phyloP scores from a whole-genome alignment of 208 protist species.

The Trypanosomatidae sp. region DNA sequence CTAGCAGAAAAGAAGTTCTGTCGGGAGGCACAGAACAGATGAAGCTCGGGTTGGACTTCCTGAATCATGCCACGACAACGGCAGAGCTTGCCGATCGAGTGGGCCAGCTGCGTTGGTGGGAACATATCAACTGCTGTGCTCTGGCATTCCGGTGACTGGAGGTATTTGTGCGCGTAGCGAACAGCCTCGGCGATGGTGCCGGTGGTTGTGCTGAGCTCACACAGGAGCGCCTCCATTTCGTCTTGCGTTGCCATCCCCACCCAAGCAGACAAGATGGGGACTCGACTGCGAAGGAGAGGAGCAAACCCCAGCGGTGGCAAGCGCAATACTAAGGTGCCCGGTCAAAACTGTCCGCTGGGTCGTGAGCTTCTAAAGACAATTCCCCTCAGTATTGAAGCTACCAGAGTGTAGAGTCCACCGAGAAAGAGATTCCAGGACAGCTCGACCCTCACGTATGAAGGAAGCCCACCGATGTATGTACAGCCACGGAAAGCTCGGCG shows the following conservation, averaged over 20 bases:
- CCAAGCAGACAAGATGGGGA: neutral
- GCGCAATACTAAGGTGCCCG: too few species aligned
- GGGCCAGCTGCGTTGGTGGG: constrained; percentile 20
- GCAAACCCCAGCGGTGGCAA: neutral
- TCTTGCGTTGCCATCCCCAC: constrained; percentile 24
- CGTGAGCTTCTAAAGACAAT: neutral
- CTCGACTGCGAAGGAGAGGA: neutral
- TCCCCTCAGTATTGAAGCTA: too few species aligned
- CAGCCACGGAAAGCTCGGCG: neutral
- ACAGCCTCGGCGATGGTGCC: constrained; percentile 35
- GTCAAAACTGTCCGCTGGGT: neutral
- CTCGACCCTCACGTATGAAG: too few species aligned
- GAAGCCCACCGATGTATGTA: neutral
- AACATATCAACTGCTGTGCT: constrained; percentile 39
- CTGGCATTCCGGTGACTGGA: constrained; percentile 9
- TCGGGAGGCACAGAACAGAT: constrained; percentile 43
- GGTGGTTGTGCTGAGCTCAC: constrained; percentile 25
- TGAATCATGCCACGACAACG: constrained; percentile 86
- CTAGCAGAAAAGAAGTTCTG: constrained; percentile 39
- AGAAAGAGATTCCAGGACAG: neutral
- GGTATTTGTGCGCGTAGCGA: constrained; percentile 22
- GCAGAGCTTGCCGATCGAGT: constrained; percentile 32
- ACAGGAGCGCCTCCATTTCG: constrained; percentile 34
- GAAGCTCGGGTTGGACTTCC: constrained; percentile 60
- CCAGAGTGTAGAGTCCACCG: neutral